These are phyloP conservation scores for Drechslera avenae DNA, from an alignment of 2,329 filamentous ascomycete genomes.

Conservation along the genomic window DNA sequence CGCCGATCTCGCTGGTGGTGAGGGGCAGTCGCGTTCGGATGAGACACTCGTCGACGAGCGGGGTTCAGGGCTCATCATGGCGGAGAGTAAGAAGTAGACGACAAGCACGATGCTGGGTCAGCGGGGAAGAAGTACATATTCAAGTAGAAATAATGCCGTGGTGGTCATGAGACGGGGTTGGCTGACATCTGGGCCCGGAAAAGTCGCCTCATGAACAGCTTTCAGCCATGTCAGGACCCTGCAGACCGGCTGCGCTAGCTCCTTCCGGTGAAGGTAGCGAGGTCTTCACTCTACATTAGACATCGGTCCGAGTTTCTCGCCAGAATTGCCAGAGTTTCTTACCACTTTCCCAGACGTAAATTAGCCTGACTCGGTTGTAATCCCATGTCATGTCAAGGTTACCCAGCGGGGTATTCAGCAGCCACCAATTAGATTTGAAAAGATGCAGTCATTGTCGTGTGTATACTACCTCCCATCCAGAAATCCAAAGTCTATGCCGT, in stretches of 20 bases:
- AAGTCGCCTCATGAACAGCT: not conserved
- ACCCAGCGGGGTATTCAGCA: too few species aligned
- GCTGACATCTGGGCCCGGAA: not conserved
- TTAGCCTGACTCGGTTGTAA: not conserved
- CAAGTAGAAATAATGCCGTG: constrained; percentile 4
- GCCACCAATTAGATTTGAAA: too few species aligned
- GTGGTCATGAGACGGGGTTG: constrained; percentile 20
- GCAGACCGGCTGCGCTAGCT: not conserved
- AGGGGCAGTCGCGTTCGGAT: constrained; percentile 9
- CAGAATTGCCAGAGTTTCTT: not conserved
- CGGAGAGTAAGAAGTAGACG: not conserved
- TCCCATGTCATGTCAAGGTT: too few species aligned
- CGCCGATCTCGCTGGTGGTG: constrained; percentile 9
- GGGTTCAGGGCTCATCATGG: constrained; percentile 8
- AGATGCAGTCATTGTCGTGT: too few species aligned
- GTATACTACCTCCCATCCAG: not conserved
- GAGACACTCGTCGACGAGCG: constrained; percentile 8
- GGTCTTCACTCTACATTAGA: not conserved
- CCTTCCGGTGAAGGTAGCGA: not conserved
- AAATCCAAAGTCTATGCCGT: not conserved
- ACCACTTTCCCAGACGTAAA: not conserved
- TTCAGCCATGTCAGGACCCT: not conserved
- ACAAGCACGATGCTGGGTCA: not conserved
- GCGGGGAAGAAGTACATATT: constrained; percentile 5
- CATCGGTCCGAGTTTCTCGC: not conserved